Percentiles rank a stretch among this genome's conserved stretches.
These are phyloP conservation scores for Talaromyces sp. DNA, from an alignment of 2,329 filamentous ascomycete species.

Conservation along the genomic window DNA sequence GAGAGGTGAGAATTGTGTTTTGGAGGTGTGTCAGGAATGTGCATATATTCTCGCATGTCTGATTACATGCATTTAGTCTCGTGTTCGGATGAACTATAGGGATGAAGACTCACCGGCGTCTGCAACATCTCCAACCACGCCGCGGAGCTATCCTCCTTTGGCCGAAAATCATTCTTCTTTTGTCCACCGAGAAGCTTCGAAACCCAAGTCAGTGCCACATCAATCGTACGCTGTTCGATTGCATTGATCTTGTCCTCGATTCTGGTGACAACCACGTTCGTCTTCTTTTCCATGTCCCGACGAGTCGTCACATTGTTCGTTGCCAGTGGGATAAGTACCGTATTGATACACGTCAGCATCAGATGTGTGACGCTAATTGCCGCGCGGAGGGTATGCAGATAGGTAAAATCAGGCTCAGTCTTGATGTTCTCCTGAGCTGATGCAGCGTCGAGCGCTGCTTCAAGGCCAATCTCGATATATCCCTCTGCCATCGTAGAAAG, in stretches of 20 bases:
- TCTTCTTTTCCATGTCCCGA: slow-evolving; percentile 81
- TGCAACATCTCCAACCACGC: slow-evolving; percentile 69
- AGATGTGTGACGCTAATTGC: slow-evolving; percentile 87
- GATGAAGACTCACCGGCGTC: slow-evolving; percentile 57
- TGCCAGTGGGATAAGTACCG: slow-evolving; percentile 84
- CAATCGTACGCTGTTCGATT: slow-evolving; percentile 65
- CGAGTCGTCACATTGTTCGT: slow-evolving; percentile 86
- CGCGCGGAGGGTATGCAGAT: slow-evolving; percentile 72
- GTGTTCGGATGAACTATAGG: too few species aligned
- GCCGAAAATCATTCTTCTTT: slow-evolving; percentile 84
- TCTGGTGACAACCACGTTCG: slow-evolving; percentile 65
- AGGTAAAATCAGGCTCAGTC: slow-evolving; percentile 80
- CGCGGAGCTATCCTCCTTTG: slow-evolving; percentile 62
- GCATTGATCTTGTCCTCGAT: slow-evolving; percentile 81
- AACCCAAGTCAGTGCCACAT: slow-evolving; percentile 73
- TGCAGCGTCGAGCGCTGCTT: slow-evolving; percentile 70
- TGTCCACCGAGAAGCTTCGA: slow-evolving; percentile 68
- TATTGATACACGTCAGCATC: slow-evolving; percentile 87
- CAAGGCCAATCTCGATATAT: slow-evolving; percentile 63
- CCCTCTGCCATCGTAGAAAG: slow-evolving; percentile 85
- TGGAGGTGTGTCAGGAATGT: slow-evolving; percentile 71
- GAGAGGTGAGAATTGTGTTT: slow-evolving; percentile 59
- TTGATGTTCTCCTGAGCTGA: slow-evolving; percentile 73
- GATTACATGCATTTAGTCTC: slow-evolving; percentile 16
- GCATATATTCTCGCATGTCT: slow-evolving; percentile 74